Evolutionary conservation across 768 basidiomycete species (phyloP).

Genomic region (Mycena crocata): DNA sequence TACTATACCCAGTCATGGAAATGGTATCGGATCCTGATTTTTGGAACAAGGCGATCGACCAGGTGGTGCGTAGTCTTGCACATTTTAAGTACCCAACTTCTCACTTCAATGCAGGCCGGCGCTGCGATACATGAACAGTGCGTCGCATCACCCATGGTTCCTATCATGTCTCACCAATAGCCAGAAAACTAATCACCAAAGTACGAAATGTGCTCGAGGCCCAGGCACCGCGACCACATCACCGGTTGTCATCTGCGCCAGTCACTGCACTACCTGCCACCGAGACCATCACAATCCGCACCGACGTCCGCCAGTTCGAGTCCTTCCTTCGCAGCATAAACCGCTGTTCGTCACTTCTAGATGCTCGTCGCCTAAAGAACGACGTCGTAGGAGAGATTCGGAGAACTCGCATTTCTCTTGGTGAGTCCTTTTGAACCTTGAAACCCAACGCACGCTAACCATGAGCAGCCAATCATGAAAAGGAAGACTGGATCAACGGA

Average conservation of each 20-base stretch:
- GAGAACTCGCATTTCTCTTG: conserved; percentile 77
- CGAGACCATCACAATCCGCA: conserved; percentile 85
- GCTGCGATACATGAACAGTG: conserved; percentile 66
- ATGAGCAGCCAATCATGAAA: conserved; percentile 79
- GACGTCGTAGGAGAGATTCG: conserved; percentile 94
- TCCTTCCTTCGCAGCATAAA: conserved; percentile 89
- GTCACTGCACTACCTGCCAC: conserved; percentile 53
- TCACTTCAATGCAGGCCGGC: conserved; percentile 51
- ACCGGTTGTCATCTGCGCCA: conserved; percentile 53
- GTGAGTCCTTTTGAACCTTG: too few relatives aligned
- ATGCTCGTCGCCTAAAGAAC: conserved; percentile 90
- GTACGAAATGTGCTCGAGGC: conserved; percentile 87
- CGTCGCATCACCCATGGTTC: conserved; percentile 29
- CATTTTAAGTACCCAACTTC: background rate
- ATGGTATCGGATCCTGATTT: conserved; percentile 97
- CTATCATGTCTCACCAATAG: conserved; percentile 21
- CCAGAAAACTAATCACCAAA: conserved; percentile 86
- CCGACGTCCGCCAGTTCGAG: conserved; percentile 87
- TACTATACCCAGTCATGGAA: conserved; percentile 90
- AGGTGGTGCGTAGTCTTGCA: conserved; percentile 71
- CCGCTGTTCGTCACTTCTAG: conserved; percentile 83
- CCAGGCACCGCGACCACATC: conserved; percentile 71
- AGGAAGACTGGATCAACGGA: conserved; percentile 90
- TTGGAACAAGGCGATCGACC: conserved; percentile 94
- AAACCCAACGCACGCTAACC: too few relatives aligned